Evolutionary conservation across 371 early-diverging fungal genomes (phyloP).

Genomic region (Umbelopsis sp.): DNA sequence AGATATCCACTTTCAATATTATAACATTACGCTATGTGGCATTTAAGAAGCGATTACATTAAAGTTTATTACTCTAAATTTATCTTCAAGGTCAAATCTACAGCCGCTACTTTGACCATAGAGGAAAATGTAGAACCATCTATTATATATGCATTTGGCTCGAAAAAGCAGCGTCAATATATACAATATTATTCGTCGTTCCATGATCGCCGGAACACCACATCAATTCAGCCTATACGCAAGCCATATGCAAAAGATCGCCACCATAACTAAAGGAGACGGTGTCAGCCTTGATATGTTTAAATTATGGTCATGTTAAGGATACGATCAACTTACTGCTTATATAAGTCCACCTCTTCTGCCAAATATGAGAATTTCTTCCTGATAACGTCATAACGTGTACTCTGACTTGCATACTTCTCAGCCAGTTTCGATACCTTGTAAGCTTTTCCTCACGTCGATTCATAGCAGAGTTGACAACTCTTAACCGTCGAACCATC

Average conservation of each 20-base stretch:
- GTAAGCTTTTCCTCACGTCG: constrained; percentile 6
- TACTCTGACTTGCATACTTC: neutral
- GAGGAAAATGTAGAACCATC: too few species aligned
- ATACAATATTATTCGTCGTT: neutral
- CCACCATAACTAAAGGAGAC: neutral
- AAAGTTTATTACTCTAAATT: too few species aligned
- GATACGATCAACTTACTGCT: neutral
- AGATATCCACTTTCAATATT: too few species aligned
- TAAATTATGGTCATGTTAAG: neutral
- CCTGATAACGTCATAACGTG: neutral
- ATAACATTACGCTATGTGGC: too few species aligned
- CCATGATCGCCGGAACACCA: neutral
- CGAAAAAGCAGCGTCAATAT: too few species aligned
- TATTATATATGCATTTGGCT: too few species aligned
- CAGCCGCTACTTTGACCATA: too few species aligned
- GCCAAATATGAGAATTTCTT: neutral
- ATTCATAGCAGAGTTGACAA: neutral
- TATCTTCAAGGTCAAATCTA: too few species aligned
- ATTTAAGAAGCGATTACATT: too few species aligned
- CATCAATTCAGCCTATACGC: neutral
- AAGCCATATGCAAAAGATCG: neutral
- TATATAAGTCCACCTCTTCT: neutral
- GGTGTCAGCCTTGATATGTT: neutral
- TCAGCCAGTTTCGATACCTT: constrained; percentile 2
- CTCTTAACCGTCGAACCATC: neutral